Base-by-base conservation (phyloP, 352 stramenopile genomes). In the Pythium scleroteichum region DNA sequence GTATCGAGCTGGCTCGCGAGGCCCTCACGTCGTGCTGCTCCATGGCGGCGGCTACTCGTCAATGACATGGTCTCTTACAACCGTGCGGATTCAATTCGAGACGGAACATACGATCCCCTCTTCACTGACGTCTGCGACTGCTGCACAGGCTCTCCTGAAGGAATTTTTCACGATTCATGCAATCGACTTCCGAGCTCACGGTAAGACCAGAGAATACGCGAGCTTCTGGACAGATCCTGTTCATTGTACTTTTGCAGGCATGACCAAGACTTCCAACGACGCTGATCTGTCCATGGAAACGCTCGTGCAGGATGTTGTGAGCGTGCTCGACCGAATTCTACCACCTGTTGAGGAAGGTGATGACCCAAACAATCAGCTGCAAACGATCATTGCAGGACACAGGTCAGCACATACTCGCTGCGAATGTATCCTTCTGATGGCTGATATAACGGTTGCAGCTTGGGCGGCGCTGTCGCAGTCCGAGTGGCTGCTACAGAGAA, bases 1-100 rank as follows among this genome's bases (percentile, higher is more conserved):
- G 49, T 96, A 95, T 65, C 69, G 69, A 35, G 80, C 85, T 33
- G 88, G 88, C 23, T 77, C 65, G 14, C 44, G 76, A 35, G 86
- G 86, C 9, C 83, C 86, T 17, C 75, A 91, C 48, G 64, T 95
- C 24, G 79, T 96, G 46, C 68, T 94, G 54, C 71, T 96, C 42
- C 88, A 96, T 58, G 88, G 88, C 39, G 86, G 81, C 19, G 88
- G 88, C 54, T 92, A 93, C 70, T 90, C 83, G 22, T 90, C 81
- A 49, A 89, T 96, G 75, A 95, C 85, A 49, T 96, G 87, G 82
- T 85, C 81, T 56, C 71, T 93, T 17, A 75, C 87, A 35, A 78
- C 84, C 47, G 87, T 96, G 62, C 5, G 57, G 10, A 5, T 35
- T n/a, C n/a, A n/a, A n/a, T n/a, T n/a, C n/a, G n/a, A n/a, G n/a